Percentiles rank a stretch among this genome's conserved stretches.
Evolutionary conservation across 192 early-diverging fungal species (phyloP).

Genomic region (Podila clonocystis): DNA sequence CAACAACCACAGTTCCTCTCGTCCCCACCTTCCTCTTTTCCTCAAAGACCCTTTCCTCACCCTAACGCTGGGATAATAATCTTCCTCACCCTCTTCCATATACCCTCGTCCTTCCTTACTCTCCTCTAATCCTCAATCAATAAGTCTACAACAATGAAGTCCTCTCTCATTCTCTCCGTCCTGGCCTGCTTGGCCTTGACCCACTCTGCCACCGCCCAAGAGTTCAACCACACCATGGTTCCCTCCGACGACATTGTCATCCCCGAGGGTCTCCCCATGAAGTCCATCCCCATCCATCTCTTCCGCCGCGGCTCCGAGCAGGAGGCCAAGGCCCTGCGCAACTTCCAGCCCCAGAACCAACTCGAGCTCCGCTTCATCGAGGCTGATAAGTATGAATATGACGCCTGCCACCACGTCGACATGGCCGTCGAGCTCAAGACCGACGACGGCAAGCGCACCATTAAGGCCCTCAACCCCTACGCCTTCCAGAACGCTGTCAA

Average conservation of each 20-base stretch:
- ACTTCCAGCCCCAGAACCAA: slow-evolving; percentile 17
- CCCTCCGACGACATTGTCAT: neutral
- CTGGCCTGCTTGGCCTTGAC: slow-evolving; percentile 15
- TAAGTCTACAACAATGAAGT: neutral
- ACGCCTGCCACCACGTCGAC: slow-evolving; percentile 33
- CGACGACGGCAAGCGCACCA: slow-evolving; percentile 12
- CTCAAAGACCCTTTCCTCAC: neutral
- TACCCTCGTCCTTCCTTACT: neutral
- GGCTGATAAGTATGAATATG: slow-evolving; percentile 5
- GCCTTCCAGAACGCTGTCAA: slow-evolving; percentile 37
- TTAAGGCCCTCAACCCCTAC: slow-evolving; percentile 37
- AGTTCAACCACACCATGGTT: neutral
- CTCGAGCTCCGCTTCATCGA: slow-evolving; percentile 39
- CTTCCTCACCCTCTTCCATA: neutral
- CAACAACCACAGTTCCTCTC: neutral
- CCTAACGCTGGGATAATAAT: neutral
- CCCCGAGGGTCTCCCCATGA: slow-evolving; percentile 23
- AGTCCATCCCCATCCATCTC: slow-evolving; percentile 19
- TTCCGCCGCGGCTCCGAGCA: slow-evolving; percentile 9
- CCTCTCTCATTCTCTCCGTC: slow-evolving; percentile 6
- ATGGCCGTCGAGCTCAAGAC: slow-evolving; percentile 39
- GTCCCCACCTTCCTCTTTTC: neutral
- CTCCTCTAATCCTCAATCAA: neutral
- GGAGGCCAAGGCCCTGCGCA: slow-evolving; percentile 7
- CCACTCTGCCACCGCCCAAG: slow-evolving; percentile 3